Conservation (phyloP, 306 rosid genomes). For the Albizia julibrissin region DNA sequence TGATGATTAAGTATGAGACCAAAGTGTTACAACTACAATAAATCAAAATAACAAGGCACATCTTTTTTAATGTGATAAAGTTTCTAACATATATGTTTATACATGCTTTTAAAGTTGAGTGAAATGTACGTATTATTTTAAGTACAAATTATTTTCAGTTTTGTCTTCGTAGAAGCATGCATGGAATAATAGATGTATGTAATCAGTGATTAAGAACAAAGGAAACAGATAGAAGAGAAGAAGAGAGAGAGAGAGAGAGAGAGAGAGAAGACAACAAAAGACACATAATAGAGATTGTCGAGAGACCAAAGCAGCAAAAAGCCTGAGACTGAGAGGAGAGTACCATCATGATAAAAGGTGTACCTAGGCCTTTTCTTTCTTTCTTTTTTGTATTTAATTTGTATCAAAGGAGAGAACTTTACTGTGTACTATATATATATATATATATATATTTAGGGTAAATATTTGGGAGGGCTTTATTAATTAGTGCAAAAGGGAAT, state of each 20-base stretch:
- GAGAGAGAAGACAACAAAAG: slow-evolving; percentile 48
- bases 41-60: neutral
- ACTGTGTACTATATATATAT: too few species aligned
- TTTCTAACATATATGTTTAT: too few species aligned
- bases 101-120: neutral
- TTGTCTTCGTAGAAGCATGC: neutral
- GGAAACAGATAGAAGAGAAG: neutral
- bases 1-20: neutral
- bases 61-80: too few species aligned
- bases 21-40: neutral
- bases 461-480: neutral
- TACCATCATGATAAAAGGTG: slow-evolving; percentile 66
- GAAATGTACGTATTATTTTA: neutral
- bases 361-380: slow-evolving; percentile 39
- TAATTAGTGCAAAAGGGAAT: neutral
- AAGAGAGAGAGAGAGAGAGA: slow-evolving; percentile 42
- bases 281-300: slow-evolving; percentile 64
- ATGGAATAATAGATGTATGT: neutral
- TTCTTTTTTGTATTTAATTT: neutral
- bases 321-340: slow-evolving; percentile 41
- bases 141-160: too few species aligned
- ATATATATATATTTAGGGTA: neutral
- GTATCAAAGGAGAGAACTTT: neutral
- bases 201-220: neutral
- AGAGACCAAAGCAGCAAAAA: slow-evolving; percentile 81